phyloP scores from a whole-genome alignment of 2,329 filamentous ascomycete genomes.

The Aspergillus transmontanensis region DNA sequence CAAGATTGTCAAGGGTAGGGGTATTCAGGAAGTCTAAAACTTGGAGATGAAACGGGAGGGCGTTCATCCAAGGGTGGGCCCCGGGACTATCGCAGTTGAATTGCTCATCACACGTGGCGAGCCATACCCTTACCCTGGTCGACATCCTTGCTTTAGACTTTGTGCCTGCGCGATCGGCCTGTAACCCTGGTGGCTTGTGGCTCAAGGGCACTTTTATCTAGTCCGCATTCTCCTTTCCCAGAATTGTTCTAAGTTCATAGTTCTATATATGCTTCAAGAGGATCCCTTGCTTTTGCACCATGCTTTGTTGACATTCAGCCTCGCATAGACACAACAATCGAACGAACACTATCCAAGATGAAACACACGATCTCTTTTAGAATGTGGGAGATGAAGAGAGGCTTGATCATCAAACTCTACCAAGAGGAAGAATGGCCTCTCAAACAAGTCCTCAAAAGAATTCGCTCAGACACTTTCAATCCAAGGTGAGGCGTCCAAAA shows the following conservation, averaged over 20 bases:
- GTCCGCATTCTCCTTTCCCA: background rate
- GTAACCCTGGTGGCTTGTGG: background rate
- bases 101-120: background rate
- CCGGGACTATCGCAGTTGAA: background rate
- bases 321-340: background rate
- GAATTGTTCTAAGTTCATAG: background rate
- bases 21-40: background rate
- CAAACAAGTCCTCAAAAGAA: background rate
- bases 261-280: background rate
- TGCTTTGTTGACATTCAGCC: background rate
- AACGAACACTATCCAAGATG: background rate
- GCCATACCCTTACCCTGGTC: background rate
- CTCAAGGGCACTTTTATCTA: background rate
- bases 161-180: background rate
- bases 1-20: background rate
- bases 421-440: background rate
- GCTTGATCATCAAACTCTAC: background rate
- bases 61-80: background rate
- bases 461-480: background rate
- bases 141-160: background rate
- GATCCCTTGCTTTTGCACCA: background rate
- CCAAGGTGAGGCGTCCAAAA: background rate
- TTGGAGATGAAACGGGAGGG: background rate
- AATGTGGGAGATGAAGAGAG: background rate
- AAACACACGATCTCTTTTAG: background rate